Evolutionary conservation across 306 rosid species (phyloP).

Genomic region (Prunus campanulata): DNA sequence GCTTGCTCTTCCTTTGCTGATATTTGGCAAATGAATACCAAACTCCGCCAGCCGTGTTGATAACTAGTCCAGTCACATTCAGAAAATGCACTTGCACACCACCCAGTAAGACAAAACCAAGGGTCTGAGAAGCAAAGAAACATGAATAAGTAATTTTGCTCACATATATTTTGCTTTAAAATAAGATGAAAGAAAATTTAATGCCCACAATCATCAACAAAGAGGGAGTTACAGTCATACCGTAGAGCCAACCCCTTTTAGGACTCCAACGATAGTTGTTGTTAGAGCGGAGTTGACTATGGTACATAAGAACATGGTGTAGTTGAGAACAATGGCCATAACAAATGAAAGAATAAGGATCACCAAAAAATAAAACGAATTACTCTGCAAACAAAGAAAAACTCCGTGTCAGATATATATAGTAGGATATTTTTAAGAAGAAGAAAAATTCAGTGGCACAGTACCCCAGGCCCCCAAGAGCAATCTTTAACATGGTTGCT

Average conservation of each 20-base stretch:
- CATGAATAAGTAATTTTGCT: not conserved
- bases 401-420: not conserved
- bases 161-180: not conserved
- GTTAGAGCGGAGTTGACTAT: slow-evolving; percentile 91
- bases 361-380: slow-evolving; percentile 70
- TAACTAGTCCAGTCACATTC: slow-evolving; percentile 81
- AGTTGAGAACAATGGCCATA: slow-evolving; percentile 92
- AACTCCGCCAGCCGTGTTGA: slow-evolving; percentile 92
- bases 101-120: slow-evolving; percentile 79
- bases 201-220: slow-evolving; percentile 11
- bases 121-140: slow-evolving; percentile 55
- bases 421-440: not conserved
- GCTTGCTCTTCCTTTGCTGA: slow-evolving; percentile 65
- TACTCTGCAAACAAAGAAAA: slow-evolving; percentile 57
- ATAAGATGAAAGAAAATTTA: not conserved
- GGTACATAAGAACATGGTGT: slow-evolving; percentile 98
- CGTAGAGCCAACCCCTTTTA: slow-evolving; percentile 97
- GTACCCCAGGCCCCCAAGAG: not conserved
- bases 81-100: slow-evolving; percentile 83
- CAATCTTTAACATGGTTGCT: not conserved
- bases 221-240: slow-evolving; percentile 41
- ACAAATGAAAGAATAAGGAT: slow-evolving; percentile 76
- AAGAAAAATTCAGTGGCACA: not conserved
- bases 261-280: slow-evolving; percentile 94
- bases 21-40: slow-evolving; percentile 94